Base-by-base conservation (phyloP, 2,329 filamentous ascomycete species). In the Celoporthe dispersa region DNA sequence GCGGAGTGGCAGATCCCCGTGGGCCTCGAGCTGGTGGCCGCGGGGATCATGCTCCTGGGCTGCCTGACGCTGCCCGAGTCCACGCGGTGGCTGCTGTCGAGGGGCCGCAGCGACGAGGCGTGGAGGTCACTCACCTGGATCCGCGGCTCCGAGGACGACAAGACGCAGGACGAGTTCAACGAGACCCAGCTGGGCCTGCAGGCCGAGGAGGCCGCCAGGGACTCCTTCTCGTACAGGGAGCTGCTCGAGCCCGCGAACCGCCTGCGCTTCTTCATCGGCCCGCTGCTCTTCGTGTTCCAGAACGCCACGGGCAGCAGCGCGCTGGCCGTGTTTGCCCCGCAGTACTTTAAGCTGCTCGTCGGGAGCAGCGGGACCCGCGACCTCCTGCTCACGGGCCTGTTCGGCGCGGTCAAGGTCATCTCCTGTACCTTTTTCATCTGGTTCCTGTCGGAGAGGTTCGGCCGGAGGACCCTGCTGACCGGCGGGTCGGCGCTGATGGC, bases 1-100 rank as follows among this genome's bases (percentile, higher is more conserved):
- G 48, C 62, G 12, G 53, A 69, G 25, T 69, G 67, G 67, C 67
- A 69, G 62, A 59, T 69, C 39, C 67, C 67, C 19, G 55, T 69
- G 7, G 67, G 67, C 25, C 67, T 69, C 9, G 62, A 69, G 33
- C 62, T 69, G 16, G 67, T 69, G 16, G 62, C 67, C 25, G 62
- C 55, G 6, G 67, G 51, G n/a, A 69, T 69, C 67, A 64, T 69
- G 62, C 62, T 64, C 41, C 22, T 60, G 12, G 67, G 67, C 48
- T 65, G 61, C 51, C 14, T 69, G 19, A 59, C 53, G 31, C 53
- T 66, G 37, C 61, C 61, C 48, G 67, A 69, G 37, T 65, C 62
- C 33, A 69, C 67, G 19, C 48, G 67, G 25, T 69, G 67, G 67
- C 67, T 69, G 31, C 59, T 68, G n/a, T 53, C 66, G 2, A 35